Conservation (phyloP, 2,329 filamentous ascomycete species). For the Scleromitrula shiraiana region DNA sequence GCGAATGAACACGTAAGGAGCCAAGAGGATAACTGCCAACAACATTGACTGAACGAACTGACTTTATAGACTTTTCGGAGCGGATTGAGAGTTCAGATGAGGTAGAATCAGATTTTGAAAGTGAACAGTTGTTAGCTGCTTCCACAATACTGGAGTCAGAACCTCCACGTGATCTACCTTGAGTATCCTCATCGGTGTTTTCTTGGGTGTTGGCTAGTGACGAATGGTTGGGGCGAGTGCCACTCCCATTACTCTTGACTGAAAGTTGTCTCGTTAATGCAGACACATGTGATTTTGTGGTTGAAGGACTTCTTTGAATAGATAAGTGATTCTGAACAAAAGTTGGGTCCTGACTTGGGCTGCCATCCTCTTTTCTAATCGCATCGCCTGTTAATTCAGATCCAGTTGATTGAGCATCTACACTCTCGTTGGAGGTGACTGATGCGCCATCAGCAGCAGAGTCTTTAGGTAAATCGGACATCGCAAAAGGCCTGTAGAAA, state of each 20-base stretch:
- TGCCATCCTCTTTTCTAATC: slow-evolving; percentile 1
- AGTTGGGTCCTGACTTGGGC: slow-evolving; percentile 11
- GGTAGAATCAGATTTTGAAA: slow-evolving; percentile 22
- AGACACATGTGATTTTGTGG: slow-evolving; percentile 16
- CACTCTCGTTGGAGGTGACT: too few relatives aligned
- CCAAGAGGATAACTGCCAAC: slow-evolving; percentile 35
- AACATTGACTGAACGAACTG: slow-evolving; percentile 28
- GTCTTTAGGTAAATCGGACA: slow-evolving; percentile 11
- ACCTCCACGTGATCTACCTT: slow-evolving; percentile 11
- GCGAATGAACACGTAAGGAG: slow-evolving; percentile 34
- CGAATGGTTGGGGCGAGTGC: slow-evolving; percentile 3
- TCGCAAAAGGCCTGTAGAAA: slow-evolving; percentile 1
- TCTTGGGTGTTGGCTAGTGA: slow-evolving; percentile 10
- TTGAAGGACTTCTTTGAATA: slow-evolving; percentile 21
- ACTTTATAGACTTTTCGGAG: slow-evolving; percentile 24
- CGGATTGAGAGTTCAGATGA: slow-evolving; percentile 11
- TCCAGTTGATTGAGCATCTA: slow-evolving; percentile 15
- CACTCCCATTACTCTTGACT: slow-evolving; percentile 19
- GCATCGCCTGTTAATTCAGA: slow-evolving; percentile 6
- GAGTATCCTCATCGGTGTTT: slow-evolving; percentile 6
- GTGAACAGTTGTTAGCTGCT: slow-evolving; percentile 10
- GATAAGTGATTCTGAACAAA: slow-evolving; percentile 24
- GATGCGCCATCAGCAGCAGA: not conserved
- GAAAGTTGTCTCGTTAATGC: slow-evolving; percentile 20
- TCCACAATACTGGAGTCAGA: slow-evolving; percentile 13